Conservation (phyloP, 2,329 filamentous ascomycete genomes). For the Sporothrix brasiliensis region DNA sequence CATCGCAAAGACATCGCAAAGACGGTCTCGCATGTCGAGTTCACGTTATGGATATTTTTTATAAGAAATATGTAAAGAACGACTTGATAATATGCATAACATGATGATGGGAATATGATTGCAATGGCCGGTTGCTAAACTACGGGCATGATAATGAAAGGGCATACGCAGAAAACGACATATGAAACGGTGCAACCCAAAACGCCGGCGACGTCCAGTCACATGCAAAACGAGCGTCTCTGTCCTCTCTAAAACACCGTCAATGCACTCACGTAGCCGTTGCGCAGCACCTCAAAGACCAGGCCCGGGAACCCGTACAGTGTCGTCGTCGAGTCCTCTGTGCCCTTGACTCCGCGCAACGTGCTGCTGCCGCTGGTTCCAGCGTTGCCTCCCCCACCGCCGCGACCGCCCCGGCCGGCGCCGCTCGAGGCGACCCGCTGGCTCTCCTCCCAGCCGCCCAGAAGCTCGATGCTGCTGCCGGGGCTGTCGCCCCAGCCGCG, state of each 20-base stretch:
- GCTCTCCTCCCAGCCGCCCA: conserved; percentile 76
- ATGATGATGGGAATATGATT: neutral
- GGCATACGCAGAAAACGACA: neutral
- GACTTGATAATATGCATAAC: neutral
- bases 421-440: conserved; percentile 43
- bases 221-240: conserved; percentile 1
- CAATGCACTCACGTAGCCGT: conserved; percentile 83
- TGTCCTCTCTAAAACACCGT: conserved; percentile 71
- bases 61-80: too few species aligned
- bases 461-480: conserved; percentile 82
- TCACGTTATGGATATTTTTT: too few species aligned
- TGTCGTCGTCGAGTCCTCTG: conserved; percentile 70
- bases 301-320: conserved; percentile 91
- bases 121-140: too few species aligned
- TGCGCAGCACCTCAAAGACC: conserved; percentile 94
- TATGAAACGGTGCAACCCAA: neutral
- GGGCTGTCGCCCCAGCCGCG: conserved; percentile 90
- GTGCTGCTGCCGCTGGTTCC: conserved; percentile 45
- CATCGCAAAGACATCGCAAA: too few species aligned
- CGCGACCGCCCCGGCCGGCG: conserved; percentile 38
- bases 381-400: conserved; percentile 44
- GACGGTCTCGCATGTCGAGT: too few species aligned
- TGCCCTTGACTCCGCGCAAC: conserved; percentile 56
- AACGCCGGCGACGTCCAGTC: neutral
- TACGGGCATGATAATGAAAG: too few species aligned